A percentile compares a stretch with the other conserved stretches of the same genome.
These are phyloP conservation scores for Luvunga scandens DNA, from an alignment of 345 rosid species.

Conservation along the genomic window DNA sequence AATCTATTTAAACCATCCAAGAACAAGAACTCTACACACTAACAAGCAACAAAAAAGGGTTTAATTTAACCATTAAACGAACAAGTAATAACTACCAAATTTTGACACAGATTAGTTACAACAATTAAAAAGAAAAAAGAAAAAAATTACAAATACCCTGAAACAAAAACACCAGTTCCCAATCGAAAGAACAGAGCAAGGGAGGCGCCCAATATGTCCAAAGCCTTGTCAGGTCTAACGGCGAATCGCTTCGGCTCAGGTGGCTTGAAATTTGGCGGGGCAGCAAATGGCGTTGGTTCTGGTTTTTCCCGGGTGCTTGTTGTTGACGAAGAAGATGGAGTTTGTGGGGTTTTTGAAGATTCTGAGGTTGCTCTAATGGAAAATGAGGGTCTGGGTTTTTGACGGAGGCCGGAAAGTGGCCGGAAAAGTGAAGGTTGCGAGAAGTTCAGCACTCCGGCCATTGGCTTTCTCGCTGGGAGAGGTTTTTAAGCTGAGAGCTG, in stretches of 20 bases:
- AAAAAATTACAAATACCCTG: slow-evolving; percentile 44
- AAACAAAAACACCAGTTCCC: slow-evolving; percentile 76
- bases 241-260: slow-evolving; percentile 72
- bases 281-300: slow-evolving; percentile 27
- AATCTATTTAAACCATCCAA: not conserved
- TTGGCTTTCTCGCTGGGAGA: slow-evolving; percentile 11
- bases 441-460: slow-evolving; percentile 63
- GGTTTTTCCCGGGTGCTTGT: slow-evolving; percentile 30
- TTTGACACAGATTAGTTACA: not conserved
- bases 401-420: slow-evolving; percentile 24
- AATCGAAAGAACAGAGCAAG: slow-evolving; percentile 65
- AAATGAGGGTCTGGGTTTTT: slow-evolving; percentile 21
- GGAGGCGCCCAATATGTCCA: slow-evolving; percentile 66
- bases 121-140: not conserved
- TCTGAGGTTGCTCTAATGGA: slow-evolving; percentile 50
- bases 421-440: slow-evolving; percentile 35
- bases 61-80: no score
- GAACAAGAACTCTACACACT: not conserved
- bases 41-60: not conserved
- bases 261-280: slow-evolving; percentile 64
- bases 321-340: slow-evolving; percentile 30
- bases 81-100: not conserved
- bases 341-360: slow-evolving; percentile 24
- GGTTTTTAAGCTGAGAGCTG: not conserved
- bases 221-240: slow-evolving; percentile 52